phyloP scores from a whole-genome alignment of 1,284 basidiomycete genomes.

The Fomitopsis schrenkii region DNA sequence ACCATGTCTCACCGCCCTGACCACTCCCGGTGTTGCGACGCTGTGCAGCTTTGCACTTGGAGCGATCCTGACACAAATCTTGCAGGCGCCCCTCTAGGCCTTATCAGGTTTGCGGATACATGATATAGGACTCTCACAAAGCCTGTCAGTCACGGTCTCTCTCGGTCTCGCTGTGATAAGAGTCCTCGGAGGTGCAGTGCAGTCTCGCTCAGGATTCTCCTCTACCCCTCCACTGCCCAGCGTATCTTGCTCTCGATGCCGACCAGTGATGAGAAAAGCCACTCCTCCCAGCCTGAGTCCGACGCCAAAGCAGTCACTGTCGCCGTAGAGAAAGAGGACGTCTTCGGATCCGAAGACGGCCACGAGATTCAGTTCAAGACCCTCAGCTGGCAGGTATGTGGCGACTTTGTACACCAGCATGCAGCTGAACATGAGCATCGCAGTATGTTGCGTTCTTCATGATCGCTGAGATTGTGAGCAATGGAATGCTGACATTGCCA shows the following conservation, averaged over 20 bases:
- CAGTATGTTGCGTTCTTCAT: conserved; percentile 49
- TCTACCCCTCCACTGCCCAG: neutral
- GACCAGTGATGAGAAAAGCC: neutral
- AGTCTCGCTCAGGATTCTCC: neutral
- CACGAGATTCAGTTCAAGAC: conserved; percentile 31
- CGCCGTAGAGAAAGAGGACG: conserved; percentile 16
- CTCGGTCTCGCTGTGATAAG: neutral
- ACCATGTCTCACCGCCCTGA: neutral
- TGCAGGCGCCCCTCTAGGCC: neutral
- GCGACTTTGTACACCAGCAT: neutral
- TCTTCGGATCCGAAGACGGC: conserved; percentile 30
- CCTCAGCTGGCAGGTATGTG: conserved; percentile 46
- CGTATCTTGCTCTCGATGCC: neutral
- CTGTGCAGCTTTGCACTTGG: neutral
- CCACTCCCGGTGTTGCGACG: too few species aligned
- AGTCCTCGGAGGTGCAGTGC: neutral
- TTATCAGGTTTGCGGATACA: neutral
- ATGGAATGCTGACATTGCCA: conserved; percentile 55
- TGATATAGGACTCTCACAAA: neutral
- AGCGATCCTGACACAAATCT: neutral
- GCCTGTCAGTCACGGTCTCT: neutral
- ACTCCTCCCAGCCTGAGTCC: neutral
- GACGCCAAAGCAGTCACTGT: neutral
- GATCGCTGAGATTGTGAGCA: conserved; percentile 58
- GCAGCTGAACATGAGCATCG: neutral